Percentiles rank a stretch among this genome's conserved stretches.
phyloP scores from a whole-genome alignment of 805 yeast species.

The Candida adriatica region DNA sequence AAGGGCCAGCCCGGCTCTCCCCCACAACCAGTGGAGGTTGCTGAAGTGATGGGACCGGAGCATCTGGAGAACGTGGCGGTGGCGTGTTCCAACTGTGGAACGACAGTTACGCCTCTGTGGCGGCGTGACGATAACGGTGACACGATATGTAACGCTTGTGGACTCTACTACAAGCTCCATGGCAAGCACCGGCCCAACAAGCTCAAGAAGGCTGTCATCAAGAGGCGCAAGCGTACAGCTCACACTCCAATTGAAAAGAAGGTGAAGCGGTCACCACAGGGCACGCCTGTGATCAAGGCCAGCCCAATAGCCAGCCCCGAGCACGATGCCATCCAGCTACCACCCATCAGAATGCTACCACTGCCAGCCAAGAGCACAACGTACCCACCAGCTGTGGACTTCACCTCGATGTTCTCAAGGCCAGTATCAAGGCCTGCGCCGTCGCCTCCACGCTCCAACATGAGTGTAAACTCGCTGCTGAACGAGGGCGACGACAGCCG shows the following conservation, averaged over 20 bases:
- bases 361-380: background rate
- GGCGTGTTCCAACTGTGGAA: slow-evolving; percentile 78
- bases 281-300: background rate
- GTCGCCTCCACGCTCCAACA: background rate
- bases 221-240: slow-evolving; percentile 56
- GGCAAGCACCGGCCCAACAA: slow-evolving; percentile 72
- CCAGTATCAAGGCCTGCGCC: background rate
- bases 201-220: slow-evolving; percentile 66
- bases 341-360: slow-evolving; percentile 11
- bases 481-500: too few relatives aligned
- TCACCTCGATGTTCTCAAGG: background rate
- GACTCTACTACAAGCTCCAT: slow-evolving; percentile 67
- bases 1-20: slow-evolving; percentile 3
- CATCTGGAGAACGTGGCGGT: slow-evolving; percentile 46
- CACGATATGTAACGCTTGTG: slow-evolving; percentile 87
- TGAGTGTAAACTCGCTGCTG: too few relatives aligned
- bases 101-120: slow-evolving; percentile 86
- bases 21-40: too few relatives aligned
- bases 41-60: slow-evolving; percentile 17
- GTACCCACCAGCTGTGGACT: slow-evolving; percentile 1
- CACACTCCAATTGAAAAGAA: slow-evolving; percentile 2
- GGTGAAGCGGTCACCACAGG: slow-evolving; percentile 1
- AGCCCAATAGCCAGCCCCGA: background rate
- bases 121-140: slow-evolving; percentile 76
- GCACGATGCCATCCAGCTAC: slow-evolving; percentile 3